Evolutionary conservation across 768 basidiomycete genomes (phyloP).

Genomic region (Holtermanniella nyarrowii): DNA sequence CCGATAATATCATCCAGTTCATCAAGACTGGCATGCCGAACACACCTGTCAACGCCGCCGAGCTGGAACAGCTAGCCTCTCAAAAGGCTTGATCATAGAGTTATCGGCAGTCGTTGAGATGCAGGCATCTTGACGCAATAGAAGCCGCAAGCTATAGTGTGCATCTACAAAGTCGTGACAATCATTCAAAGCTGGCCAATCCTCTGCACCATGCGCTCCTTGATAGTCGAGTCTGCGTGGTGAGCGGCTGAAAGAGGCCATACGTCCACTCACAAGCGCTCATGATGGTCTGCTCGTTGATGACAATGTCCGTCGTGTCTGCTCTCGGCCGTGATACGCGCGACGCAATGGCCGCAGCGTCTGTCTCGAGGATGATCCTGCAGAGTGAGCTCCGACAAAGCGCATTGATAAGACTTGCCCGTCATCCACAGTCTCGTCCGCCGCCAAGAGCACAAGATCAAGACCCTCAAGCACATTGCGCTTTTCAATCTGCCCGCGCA

Average conservation of each 20-base stretch:
- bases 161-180: not conserved
- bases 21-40: conserved; percentile 3
- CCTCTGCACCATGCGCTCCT: conserved; percentile 34
- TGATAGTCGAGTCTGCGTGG: conserved; percentile 34
- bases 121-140: not conserved
- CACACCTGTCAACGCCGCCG: conserved; percentile 3
- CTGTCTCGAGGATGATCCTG: conserved; percentile 94
- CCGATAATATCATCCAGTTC: not conserved
- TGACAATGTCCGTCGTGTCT: conserved; percentile 90
- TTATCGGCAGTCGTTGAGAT: not conserved
- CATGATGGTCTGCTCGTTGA: conserved; percentile 95
- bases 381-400: not conserved
- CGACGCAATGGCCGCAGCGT: conserved; percentile 87
- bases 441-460: conserved; percentile 78
- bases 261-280: conserved; percentile 63
- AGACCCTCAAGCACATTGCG: conserved; percentile 86
- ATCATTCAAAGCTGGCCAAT: conserved; percentile 32
- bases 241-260: not conserved
- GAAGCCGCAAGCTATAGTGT: not conserved
- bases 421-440: conserved; percentile 96
- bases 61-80: not conserved
- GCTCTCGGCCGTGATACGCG: conserved; percentile 84
- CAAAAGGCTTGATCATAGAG: not conserved
- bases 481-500: conserved; percentile 90
- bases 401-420: conserved; percentile 54